These are phyloP conservation scores for Filobasidium wieringae DNA, from an alignment of 768 basidiomycete species.

Conservation along the genomic window DNA sequence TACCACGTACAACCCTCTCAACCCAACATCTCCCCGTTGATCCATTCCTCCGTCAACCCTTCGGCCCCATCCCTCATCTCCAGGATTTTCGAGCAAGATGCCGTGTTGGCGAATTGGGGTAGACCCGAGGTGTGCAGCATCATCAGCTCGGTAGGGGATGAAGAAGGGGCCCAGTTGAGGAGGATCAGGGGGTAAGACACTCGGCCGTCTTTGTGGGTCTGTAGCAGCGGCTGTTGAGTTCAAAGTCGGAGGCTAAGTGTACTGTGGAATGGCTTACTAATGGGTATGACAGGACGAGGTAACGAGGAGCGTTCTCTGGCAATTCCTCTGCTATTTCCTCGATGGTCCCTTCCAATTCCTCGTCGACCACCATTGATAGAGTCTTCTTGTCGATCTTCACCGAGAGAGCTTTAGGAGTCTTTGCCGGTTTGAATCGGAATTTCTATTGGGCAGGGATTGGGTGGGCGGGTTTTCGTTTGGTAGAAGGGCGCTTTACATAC, in stretches of 20 bases:
- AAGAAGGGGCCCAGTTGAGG: conserved; percentile 69
- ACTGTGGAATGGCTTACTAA: conserved; percentile 38
- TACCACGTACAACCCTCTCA: no score
- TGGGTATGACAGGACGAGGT: conserved; percentile 72
- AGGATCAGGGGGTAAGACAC: conserved; percentile 74
- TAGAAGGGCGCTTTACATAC: no score
- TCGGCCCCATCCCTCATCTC: conserved; percentile 74
- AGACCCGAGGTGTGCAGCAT: conserved; percentile 71
- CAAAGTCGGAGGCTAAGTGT: background rate
- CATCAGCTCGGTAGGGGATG: conserved; percentile 60
- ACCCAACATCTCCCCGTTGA: conserved; percentile 52
- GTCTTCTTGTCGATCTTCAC: conserved; percentile 82
- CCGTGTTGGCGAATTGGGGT: conserved; percentile 67
- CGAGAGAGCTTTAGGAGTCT: background rate
- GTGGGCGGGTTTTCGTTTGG: no score
- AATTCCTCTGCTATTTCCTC: conserved; percentile 84
- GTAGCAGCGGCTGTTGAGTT: background rate
- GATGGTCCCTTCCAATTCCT: conserved; percentile 61
- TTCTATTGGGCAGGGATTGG: background rate
- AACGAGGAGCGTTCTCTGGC: conserved; percentile 76
- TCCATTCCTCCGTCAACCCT: conserved; percentile 57
- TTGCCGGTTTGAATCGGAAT: conserved; percentile 8
- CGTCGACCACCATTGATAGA: conserved; percentile 70
- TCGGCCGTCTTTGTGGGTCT: conserved; percentile 63
- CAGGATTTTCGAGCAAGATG: conserved; percentile 43